These are phyloP conservation scores for Penicillium soppii DNA, from an alignment of 495 filamentous ascomycete genomes.

Conservation along the genomic window DNA sequence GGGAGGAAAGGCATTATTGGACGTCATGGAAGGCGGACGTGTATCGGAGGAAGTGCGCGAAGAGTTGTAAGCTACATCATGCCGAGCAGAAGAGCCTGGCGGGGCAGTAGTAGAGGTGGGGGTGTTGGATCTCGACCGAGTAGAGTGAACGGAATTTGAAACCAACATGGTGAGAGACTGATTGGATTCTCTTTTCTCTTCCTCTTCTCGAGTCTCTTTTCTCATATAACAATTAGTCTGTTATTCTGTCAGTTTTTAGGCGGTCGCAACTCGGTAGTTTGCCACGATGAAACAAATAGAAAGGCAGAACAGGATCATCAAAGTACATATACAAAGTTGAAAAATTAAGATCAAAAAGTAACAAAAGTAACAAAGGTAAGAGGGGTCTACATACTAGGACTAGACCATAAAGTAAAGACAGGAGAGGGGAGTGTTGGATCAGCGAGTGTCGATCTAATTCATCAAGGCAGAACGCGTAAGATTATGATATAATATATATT, in stretches of 20 bases:
- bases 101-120: constrained; percentile 46
- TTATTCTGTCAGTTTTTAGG: constrained; percentile 18
- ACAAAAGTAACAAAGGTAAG: too few species aligned
- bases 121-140: constrained; percentile 36
- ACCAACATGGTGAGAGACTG: constrained; percentile 51
- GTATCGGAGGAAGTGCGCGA: constrained; percentile 28
- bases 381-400: constrained; percentile 1
- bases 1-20: constrained; percentile 22
- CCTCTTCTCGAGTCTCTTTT: too few species aligned
- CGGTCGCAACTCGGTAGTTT: constrained; percentile 15
- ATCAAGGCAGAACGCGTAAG: constrained; percentile 8
- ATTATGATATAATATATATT: too few species aligned
- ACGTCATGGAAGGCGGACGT: constrained; percentile 34
- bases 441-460: constrained; percentile 10
- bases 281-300: constrained; percentile 7
- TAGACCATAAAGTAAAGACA: constrained; percentile 17
- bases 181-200: too few species aligned
- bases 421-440: constrained; percentile 9
- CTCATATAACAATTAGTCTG: too few species aligned
- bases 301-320: too few species aligned
- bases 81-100: constrained; percentile 38
- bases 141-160: constrained; percentile 39
- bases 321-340: too few species aligned
- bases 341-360: too few species aligned
- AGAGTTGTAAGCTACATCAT: constrained; percentile 43